phyloP scores from a whole-genome alignment of 1,284 basidiomycete genomes.

The Cystobasidium pallidum region DNA sequence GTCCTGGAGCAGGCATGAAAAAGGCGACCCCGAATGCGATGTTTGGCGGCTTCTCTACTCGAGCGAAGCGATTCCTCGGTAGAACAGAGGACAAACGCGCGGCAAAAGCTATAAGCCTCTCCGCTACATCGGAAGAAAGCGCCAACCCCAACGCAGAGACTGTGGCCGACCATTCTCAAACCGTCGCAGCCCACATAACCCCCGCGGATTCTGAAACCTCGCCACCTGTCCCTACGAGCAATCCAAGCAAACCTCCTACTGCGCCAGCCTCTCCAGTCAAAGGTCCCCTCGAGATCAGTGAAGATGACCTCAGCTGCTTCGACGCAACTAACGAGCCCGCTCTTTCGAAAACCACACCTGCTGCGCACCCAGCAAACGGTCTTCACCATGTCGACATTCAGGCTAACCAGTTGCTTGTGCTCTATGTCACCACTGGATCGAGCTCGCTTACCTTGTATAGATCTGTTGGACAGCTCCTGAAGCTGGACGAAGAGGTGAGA shows the following conservation, averaged over 20 bases:
- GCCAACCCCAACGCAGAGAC: neutral
- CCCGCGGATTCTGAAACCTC: neutral
- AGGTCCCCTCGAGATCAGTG: neutral
- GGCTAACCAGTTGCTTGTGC: constrained; percentile 10
- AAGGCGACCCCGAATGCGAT: neutral
- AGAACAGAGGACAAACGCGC: neutral
- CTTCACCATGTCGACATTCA: neutral
- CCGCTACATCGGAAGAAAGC: constrained; percentile 2
- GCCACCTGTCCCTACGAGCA: neutral
- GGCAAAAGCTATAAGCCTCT: neutral
- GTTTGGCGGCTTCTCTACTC: constrained; percentile 4
- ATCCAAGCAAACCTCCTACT: neutral
- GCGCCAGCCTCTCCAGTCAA: constrained; percentile 1
- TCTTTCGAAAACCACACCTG: too few relatives aligned
- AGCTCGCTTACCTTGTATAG: constrained; percentile 41
- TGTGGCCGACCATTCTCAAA: neutral
- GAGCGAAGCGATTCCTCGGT: constrained; percentile 2
- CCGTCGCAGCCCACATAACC: neutral
- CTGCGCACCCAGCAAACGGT: too few relatives aligned
- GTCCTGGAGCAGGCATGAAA: neutral
- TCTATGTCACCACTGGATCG: constrained; percentile 44
- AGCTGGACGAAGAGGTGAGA: constrained; percentile 35
- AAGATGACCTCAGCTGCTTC: neutral
- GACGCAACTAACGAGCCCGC: too few relatives aligned
- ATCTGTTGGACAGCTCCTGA: constrained; percentile 10